A percentile compares a stretch with the other conserved stretches of the same genome.
phyloP scores from a whole-genome alignment of 495 filamentous ascomycete genomes.

The Astrothelium subdiscretum region DNA sequence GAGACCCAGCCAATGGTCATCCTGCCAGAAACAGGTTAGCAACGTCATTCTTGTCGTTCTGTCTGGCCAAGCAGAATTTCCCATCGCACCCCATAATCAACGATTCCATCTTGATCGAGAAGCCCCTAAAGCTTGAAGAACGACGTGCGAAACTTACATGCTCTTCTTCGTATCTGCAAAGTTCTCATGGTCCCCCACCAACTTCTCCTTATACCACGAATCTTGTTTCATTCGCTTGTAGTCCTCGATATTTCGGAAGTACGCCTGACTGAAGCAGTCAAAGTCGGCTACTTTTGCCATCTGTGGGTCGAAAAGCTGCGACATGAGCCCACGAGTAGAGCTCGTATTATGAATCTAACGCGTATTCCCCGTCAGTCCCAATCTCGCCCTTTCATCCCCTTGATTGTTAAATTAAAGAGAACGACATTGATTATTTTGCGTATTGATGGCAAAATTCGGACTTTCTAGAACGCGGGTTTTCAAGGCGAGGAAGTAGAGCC shows the following conservation, averaged over 20 bases:
- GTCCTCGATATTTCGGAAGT: slow-evolving; percentile 31
- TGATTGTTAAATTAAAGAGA: no score
- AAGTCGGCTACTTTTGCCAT: slow-evolving; percentile 30
- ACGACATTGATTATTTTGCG: no score
- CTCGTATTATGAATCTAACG: slow-evolving; percentile 35
- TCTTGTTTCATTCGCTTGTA: slow-evolving; percentile 15
- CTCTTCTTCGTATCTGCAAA: slow-evolving; percentile 11
- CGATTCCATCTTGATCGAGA: no score
- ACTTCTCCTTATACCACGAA: slow-evolving; percentile 7
- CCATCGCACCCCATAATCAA: no score
- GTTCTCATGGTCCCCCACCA: slow-evolving; percentile 9
- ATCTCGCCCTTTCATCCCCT: no score
- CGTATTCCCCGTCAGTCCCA: not conserved
- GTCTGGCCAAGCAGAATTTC: not conserved
- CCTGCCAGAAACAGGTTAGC: slow-evolving; percentile 4
- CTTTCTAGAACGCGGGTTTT: no score
- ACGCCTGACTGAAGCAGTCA: slow-evolving; percentile 35
- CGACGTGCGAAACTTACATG: no score
- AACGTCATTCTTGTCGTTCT: no score
- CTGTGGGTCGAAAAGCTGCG: slow-evolving; percentile 29
- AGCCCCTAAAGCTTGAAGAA: no score
- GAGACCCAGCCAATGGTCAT: slow-evolving; percentile 31
- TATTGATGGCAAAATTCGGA: no score
- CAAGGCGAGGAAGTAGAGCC: no score
- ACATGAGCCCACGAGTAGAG: slow-evolving; percentile 29